A percentile compares a stretch with the other conserved stretches of the same genome.
Evolutionary conservation across 176 grass and related monocot genomes (phyloP).

Genomic region (Alloteropsis semialata): DNA sequence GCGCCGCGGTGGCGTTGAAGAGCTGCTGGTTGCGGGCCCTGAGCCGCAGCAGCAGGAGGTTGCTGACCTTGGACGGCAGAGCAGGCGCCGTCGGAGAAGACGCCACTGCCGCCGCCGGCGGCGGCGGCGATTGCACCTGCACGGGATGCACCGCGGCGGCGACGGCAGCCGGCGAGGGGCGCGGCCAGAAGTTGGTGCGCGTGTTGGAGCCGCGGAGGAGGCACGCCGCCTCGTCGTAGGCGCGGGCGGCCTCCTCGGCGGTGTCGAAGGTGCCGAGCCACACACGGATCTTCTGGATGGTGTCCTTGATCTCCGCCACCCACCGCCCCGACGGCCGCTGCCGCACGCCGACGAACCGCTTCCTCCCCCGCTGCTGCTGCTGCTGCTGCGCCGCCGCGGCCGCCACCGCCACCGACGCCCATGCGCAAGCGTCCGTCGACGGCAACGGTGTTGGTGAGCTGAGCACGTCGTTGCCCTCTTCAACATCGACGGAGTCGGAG

Average conservation of each 20-base stretch:
- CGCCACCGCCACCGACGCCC: conserved; percentile 22
- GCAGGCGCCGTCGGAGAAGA: conserved; percentile 6
- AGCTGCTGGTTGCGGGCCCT: conserved; percentile 26
- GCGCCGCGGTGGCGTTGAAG: background rate
- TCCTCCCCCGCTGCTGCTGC: conserved; percentile 29
- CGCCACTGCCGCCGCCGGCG: background rate
- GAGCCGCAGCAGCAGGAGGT: conserved; percentile 36
- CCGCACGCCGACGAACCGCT: conserved; percentile 70
- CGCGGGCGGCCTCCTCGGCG: conserved; percentile 46
- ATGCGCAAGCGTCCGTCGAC: background rate
- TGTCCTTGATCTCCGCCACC: conserved; percentile 97
- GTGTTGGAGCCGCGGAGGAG: conserved; percentile 83
- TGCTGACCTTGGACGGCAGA: conserved; percentile 44
- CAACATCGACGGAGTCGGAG: background rate
- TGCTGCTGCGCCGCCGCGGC: conserved; percentile 20
- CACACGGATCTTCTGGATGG: conserved; percentile 80
- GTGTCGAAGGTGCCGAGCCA: conserved; percentile 64
- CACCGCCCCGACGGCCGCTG: conserved; percentile 73
- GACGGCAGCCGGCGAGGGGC: conserved; percentile 18
- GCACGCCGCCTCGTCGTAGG: conserved; percentile 77
- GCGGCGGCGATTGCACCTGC: background rate
- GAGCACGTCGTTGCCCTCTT: background rate
- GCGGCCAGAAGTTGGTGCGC: conserved; percentile 72
- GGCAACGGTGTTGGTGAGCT: background rate
- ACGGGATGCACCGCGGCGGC: background rate